Conservation (phyloP, 176 grass and related monocot species). For the Raddia distichophylla region DNA sequence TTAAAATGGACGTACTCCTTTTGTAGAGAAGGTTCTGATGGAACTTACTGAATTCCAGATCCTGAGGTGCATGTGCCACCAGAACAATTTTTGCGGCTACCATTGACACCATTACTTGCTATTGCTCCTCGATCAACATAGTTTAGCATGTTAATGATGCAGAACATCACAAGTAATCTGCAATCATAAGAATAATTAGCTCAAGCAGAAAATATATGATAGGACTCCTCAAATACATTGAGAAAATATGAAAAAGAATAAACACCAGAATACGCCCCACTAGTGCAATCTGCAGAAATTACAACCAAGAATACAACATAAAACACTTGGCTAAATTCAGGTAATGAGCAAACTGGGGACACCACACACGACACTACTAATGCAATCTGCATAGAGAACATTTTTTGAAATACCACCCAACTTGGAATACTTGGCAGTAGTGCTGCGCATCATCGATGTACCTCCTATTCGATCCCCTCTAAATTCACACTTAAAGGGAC, state of each 20-base stretch:
- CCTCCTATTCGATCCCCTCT: neutral
- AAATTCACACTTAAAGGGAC: neutral
- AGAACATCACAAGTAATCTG: conserved; percentile 97
- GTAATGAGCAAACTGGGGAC: neutral
- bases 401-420: conserved; percentile 1
- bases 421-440: neutral
- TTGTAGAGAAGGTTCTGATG: conserved; percentile 24
- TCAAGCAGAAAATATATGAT: neutral
- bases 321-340: conserved; percentile 5
- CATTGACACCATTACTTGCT: conserved; percentile 99
- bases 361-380: neutral
- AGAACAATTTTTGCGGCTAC: conserved; percentile 68
- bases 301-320: neutral
- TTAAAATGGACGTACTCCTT: neutral
- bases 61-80: conserved; percentile 74
- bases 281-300: conserved; percentile 16
- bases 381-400: neutral
- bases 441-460: neutral
- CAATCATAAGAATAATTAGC: conserved; percentile 26
- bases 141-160: conserved; percentile 94
- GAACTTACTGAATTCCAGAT: conserved; percentile 97
- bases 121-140: conserved; percentile 97
- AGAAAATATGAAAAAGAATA: conserved; percentile 9
- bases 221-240: neutral
- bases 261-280: neutral